Conservation (phyloP, 208 protist genomes). For the Leishmania major region DNA sequence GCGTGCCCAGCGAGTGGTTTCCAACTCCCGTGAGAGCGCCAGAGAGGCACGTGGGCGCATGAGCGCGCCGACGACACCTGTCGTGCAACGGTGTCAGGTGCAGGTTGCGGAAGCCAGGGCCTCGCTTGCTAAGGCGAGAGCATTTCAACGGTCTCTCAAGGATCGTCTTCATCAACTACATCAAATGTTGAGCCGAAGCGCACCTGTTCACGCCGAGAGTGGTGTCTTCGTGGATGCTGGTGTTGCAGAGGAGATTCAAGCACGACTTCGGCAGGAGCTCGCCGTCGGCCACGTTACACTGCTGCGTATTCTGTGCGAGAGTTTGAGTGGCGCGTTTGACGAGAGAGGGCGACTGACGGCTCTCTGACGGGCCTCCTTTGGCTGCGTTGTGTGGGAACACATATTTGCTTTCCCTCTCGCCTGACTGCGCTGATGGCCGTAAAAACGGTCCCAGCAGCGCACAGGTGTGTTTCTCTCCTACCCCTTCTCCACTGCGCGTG, state of each 20-base stretch:
- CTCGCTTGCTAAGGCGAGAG: neutral
- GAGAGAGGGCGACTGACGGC: neutral
- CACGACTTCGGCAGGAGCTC: conserved; percentile 20
- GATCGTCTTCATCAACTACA: conserved; percentile 11
- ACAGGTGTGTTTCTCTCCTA: neutral
- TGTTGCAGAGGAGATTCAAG: neutral
- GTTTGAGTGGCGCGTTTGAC: neutral
- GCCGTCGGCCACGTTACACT: conserved; percentile 13
- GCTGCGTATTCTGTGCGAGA: conserved; percentile 21
- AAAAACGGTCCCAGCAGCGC: neutral
- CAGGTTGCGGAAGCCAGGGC: conserved; percentile 2
- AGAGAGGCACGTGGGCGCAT: too few relatives aligned
- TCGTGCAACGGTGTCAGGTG: neutral
- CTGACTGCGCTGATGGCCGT: neutral
- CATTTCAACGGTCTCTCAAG: conserved; percentile 12
- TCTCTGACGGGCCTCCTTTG: neutral
- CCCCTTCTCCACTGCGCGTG: neutral
- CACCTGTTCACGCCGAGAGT: neutral
- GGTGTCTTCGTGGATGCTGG: neutral
- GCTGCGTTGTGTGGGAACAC: neutral
- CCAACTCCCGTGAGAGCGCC: neutral
- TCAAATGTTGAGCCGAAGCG: neutral
- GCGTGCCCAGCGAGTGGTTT: neutral
- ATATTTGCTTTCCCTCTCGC: neutral
- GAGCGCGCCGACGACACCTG: neutral